These are phyloP conservation scores for Irpex lacteus DNA, from an alignment of 1,284 basidiomycete genomes.

Conservation along the genomic window DNA sequence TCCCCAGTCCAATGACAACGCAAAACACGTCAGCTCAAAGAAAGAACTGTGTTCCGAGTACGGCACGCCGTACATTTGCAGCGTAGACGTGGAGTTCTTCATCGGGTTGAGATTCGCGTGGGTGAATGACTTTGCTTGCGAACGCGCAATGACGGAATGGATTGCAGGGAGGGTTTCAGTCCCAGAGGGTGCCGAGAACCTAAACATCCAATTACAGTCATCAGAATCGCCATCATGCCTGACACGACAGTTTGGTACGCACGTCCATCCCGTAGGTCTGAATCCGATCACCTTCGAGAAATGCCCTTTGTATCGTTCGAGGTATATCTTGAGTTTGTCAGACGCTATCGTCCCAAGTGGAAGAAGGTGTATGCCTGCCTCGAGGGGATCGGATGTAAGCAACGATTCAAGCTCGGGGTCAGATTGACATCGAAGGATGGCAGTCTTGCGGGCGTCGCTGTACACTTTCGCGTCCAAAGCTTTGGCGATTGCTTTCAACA, in stretches of 20 bases:
- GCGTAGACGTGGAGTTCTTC: conserved; percentile 64
- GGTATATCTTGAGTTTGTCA: conserved; percentile 78
- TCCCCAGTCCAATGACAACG: conserved; percentile 76
- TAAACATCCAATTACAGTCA: conserved; percentile 23
- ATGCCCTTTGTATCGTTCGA: conserved; percentile 70
- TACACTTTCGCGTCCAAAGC: conserved; percentile 86
- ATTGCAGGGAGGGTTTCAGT: conserved; percentile 62
- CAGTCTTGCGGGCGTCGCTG: conserved; percentile 82
- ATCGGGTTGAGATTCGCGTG: conserved; percentile 67
- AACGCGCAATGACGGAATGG: conserved; percentile 60
- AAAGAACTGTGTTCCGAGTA: conserved; percentile 97
- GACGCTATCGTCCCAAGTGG: conserved; percentile 78
- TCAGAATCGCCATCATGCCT: background rate
- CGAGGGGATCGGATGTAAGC: conserved; percentile 74
- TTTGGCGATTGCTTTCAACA: conserved; percentile 71
- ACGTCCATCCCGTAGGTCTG: conserved; percentile 95
- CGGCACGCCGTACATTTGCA: conserved; percentile 86
- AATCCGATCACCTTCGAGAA: conserved; percentile 83
- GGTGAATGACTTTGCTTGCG: conserved; percentile 67
- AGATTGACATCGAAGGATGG: conserved; percentile 77
- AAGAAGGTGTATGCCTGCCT: conserved; percentile 84
- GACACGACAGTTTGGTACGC: conserved; percentile 28
- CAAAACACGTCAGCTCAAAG: conserved; percentile 92
- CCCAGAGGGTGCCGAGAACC: conserved; percentile 73
- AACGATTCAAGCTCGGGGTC: conserved; percentile 82